Conservation (phyloP, 306 rosid genomes). For the Castanea crenata region DNA sequence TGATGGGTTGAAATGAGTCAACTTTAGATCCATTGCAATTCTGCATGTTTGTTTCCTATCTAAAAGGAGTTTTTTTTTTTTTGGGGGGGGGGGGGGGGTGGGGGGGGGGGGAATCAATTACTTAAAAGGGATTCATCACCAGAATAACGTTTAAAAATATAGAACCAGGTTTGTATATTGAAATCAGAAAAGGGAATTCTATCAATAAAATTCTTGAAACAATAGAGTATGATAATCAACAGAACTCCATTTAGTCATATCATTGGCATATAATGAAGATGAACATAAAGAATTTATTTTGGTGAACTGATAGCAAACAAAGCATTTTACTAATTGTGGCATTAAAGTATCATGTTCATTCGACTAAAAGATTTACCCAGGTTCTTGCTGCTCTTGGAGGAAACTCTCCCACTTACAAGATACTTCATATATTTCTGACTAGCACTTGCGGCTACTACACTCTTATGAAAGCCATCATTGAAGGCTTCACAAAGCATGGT, state of each 20-base stretch:
- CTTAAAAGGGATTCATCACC: background rate
- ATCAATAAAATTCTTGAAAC: background rate
- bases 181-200: background rate
- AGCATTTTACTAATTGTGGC: background rate
- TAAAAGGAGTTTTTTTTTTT: background rate
- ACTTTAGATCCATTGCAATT: background rate
- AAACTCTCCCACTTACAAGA: background rate
- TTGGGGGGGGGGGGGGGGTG: background rate
- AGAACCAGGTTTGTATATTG: background rate
- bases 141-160: background rate
- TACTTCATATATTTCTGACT: background rate
- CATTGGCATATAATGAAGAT: background rate
- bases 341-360: background rate
- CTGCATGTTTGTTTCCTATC: background rate
- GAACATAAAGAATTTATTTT: background rate
- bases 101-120: background rate
- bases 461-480: slow-evolving; percentile 13
- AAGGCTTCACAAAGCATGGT: background rate
- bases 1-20: background rate
- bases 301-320: background rate
- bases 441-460: background rate
- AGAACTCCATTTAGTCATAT: background rate
- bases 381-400: background rate
- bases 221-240: background rate
- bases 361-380: background rate